Evolutionary conservation across 2,329 filamentous ascomycete genomes (phyloP), one percentile per base, ranked within the genome.

Genomic region (Venturia carpophila): DNA sequence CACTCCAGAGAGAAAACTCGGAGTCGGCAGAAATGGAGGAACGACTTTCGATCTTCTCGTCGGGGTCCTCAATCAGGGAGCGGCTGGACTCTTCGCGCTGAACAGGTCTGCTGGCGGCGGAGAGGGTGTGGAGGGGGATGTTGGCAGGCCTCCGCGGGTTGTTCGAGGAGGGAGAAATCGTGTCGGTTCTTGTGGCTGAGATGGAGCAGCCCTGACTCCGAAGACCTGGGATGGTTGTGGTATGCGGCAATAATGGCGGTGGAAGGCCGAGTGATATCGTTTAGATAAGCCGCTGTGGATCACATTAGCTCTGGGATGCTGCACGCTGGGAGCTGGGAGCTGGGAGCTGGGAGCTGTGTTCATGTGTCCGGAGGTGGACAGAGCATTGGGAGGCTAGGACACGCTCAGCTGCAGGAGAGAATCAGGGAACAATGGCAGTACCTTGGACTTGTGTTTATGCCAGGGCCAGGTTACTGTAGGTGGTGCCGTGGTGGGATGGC

Each of bases 1-100:
- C 92, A 74, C 90, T 92, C 92, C 91, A 97, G 71, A 90, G 86
- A 66, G 87, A 91, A 76, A 90, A 90, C 72, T 88, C 85, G 67
- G 86, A 89, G 67, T 76, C 80, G 68, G 84, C 85, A 65, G 76
- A 77, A 27, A 21, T 39, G 34, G 42, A 49, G 13, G 42, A 47
- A 72, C 71, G 64, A 73, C 72, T 67, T 68, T 70, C 67, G 75
- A 75, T 70, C 78, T 76, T 73, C 77, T 76, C 71, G 75, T 74
- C 70, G 69, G 75, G 73, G 69, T 76, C 15, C 15, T 58, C 52
- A 34, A 37, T 58, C 52, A 58, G 52, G 52, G 52, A n/a, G 52
- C 27, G 52, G 47, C 47, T 52, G 15, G 52, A 58, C 52, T 37
- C 52, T 19, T 58, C 52, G 37, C 17, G 52, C 1, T 11, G 52